Evolutionary conservation across 768 basidiomycete species (phyloP).

Genomic region (Chiua virens): DNA sequence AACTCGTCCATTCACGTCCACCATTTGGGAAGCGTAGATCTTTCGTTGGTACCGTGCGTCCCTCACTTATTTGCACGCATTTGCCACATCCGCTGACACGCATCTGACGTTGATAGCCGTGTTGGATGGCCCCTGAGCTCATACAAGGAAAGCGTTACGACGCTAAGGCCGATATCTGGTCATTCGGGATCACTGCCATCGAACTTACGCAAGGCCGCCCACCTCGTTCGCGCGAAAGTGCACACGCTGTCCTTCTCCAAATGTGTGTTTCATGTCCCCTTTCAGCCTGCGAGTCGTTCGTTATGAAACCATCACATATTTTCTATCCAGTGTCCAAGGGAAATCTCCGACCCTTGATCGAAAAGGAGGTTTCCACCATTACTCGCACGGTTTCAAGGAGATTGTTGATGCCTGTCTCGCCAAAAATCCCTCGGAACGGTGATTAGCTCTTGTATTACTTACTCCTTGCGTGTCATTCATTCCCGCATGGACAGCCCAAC

Average conservation of each 20-base stretch:
- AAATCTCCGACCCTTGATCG: constrained; percentile 77
- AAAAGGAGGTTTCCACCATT: constrained; percentile 67
- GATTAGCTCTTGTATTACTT: constrained; percentile 5
- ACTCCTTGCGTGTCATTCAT: background rate
- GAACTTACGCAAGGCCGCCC: constrained; percentile 87
- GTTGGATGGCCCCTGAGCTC: constrained; percentile 97
- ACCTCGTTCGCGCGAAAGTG: constrained; percentile 75
- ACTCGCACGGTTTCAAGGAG: constrained; percentile 80
- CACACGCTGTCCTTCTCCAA: constrained; percentile 71
- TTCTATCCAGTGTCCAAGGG: constrained; percentile 59
- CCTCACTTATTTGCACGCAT: background rate
- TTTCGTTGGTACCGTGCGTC: constrained; percentile 85
- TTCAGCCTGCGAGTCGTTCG: background rate
- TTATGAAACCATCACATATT: background rate
- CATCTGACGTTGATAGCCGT: constrained; percentile 50
- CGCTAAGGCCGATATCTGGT: constrained; percentile 91
- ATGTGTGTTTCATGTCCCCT: constrained; percentile 46
- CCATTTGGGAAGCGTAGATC: constrained; percentile 78
- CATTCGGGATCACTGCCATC: constrained; percentile 92
- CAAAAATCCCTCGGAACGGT: constrained; percentile 84
- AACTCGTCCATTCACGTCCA: constrained; percentile 32
- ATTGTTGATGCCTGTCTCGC: constrained; percentile 78
- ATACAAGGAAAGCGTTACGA: constrained; percentile 85
- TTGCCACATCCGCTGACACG: background rate
- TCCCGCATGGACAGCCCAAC: constrained; percentile 55